phyloP scores from a whole-genome alignment of 2,329 filamentous ascomycete genomes.

The Phoma sp. region DNA sequence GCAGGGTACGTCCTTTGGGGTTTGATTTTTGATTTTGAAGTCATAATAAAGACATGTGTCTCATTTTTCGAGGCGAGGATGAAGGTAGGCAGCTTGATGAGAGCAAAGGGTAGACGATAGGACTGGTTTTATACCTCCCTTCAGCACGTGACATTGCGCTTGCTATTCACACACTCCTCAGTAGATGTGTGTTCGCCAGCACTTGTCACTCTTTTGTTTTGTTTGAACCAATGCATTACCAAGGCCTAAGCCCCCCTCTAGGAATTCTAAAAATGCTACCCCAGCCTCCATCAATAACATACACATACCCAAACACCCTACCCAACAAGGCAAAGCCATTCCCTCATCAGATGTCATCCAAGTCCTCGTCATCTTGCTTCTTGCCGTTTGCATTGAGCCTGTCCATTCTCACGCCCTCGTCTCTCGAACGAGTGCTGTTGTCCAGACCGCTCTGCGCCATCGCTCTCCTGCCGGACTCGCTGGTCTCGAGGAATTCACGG shows the following conservation, averaged over 20 bases:
- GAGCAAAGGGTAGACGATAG: no score
- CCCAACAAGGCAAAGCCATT: background rate
- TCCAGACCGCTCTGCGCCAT: constrained; percentile 68
- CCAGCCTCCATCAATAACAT: background rate
- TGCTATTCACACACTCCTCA: no score
- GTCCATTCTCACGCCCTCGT: constrained; percentile 47
- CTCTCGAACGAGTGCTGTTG: constrained; percentile 20
- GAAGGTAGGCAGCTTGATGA: no score
- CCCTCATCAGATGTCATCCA: constrained; percentile 46
- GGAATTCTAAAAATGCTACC: constrained; percentile 12
- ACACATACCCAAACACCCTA: constrained; percentile 12
- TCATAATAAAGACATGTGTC: no score
- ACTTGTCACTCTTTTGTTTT: no score
- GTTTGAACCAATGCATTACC: background rate
- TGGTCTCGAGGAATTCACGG: constrained; percentile 86
- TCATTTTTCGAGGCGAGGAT: no score
- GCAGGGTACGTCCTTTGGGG: no score
- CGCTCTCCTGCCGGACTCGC: constrained; percentile 84
- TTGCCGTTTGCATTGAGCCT: constrained; percentile 53
- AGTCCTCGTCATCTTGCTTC: constrained; percentile 44
- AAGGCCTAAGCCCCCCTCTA: background rate
- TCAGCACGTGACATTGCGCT: no score
- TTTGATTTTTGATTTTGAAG: no score
- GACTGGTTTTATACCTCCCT: no score
- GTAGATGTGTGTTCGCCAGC: no score